These are phyloP conservation scores for Vanrija sp. DNA, from an alignment of 1,284 basidiomycete species.

Conservation along the genomic window DNA sequence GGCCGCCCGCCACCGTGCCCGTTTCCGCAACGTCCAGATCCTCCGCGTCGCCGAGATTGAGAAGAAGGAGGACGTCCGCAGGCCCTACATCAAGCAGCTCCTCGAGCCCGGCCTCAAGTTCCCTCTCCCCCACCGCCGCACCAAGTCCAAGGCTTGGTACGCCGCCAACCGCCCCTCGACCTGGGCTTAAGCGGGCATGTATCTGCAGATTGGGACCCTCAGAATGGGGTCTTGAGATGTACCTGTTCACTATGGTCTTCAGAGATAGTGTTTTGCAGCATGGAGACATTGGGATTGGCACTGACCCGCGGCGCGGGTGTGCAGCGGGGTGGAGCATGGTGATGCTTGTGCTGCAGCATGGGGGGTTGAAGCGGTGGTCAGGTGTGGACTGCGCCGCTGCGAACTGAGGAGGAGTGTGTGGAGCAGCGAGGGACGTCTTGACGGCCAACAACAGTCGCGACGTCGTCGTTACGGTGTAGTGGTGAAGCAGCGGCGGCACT, in stretches of 20 bases:
- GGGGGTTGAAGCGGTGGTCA: too few species aligned
- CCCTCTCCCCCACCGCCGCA: conserved; percentile 88
- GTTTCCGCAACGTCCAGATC: conserved; percentile 86
- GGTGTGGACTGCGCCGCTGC: too few species aligned
- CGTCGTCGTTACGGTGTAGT: too few species aligned
- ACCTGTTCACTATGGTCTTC: conserved; percentile 28
- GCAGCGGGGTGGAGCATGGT: background rate
- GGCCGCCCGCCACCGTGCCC: conserved; percentile 97
- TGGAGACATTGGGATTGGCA: background rate
- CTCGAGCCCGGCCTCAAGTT: conserved; percentile 87
- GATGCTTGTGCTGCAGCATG: background rate
- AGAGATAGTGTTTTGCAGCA: background rate
- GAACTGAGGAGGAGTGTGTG: too few species aligned
- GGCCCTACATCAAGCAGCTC: conserved; percentile 97
- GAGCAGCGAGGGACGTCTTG: background rate
- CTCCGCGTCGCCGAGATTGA: conserved; percentile 64
- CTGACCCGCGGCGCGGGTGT: background rate
- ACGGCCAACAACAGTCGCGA: too few species aligned
- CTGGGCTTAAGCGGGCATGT: conserved; percentile 40
- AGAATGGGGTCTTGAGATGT: conserved; percentile 30
- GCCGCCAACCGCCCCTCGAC: conserved; percentile 51
- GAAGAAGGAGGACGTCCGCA: conserved; percentile 79
- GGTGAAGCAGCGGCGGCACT: too few species aligned
- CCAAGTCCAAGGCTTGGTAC: conserved; percentile 51
- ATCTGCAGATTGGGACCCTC: conserved; percentile 19